Evolutionary conservation across 805 yeast species (phyloP), one percentile per base, ranked within the genome.

Genomic region (Saturnispora dispora): DNA sequence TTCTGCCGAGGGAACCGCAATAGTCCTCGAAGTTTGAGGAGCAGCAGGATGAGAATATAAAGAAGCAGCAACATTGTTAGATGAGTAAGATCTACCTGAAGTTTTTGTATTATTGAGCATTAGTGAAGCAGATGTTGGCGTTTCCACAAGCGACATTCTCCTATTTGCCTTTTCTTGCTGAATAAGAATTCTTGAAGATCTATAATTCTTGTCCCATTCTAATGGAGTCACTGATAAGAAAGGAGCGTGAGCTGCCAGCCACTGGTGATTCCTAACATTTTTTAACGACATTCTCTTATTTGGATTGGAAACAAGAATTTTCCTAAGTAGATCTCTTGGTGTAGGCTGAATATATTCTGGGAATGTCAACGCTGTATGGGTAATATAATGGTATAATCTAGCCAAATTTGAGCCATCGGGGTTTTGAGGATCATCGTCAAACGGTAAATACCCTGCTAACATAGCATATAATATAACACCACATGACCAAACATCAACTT

Each of bases 391-490:
- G 70, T 93, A 93, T 54, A 93, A 74, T 63, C 85, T 83, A 22
- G 90, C 87, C 63, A 93, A 91, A 67, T 93, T 95, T 52, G 90
- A 86, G 48, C 97, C 96, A 64, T 91, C 96, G 35, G 96, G 98
- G 63, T 93, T 93, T 50, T 85, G 84, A 20, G 96, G 93, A 66
- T 93, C 99, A 67, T 93, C 99, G 63, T 93, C 99, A 73, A 88
- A 93, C 1, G 99, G 99, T 54, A 93, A 74, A 67, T 93, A 93
- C 2, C 99, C 99, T 0, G 98, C 91, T 46, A 93, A 73, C 96
- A 93, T 93, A 10, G 98, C 97, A 63, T 89, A 93, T 42, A 93
- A 70, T 50, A 93, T 93, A 28, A 93, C 90, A 53, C 99, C 99
- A 60, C 96, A 81, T 0, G 96, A 88, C 99, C 99, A 93, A 42